Evolutionary conservation across 202 grass and related monocot genomes (phyloP).

Genomic region (Brachypodium distachyon): DNA sequence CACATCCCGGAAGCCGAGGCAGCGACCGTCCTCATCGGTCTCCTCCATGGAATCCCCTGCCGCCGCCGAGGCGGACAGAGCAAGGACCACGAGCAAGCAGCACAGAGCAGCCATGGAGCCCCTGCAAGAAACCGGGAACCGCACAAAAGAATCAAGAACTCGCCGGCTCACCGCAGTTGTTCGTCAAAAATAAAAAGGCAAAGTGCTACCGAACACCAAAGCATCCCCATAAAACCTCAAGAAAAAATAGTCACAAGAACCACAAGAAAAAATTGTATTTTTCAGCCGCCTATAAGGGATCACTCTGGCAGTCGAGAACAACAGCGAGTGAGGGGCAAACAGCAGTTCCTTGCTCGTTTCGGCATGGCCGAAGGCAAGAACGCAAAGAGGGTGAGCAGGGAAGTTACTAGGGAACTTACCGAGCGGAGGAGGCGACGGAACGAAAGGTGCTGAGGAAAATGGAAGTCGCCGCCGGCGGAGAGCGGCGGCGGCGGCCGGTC

Average conservation of each 20-base stretch:
- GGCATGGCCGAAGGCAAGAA: slow-evolving; percentile 5
- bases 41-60: slow-evolving; percentile 8
- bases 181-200: slow-evolving; percentile 25
- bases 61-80: slow-evolving; percentile 5
- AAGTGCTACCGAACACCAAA: slow-evolving; percentile 7
- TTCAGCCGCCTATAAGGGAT: slow-evolving; percentile 15
- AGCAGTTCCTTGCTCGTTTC: slow-evolving; percentile 9
- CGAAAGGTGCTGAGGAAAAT: neutral
- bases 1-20: slow-evolving; percentile 48
- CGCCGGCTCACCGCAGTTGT: neutral
- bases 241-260: neutral
- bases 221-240: slow-evolving; percentile 11
- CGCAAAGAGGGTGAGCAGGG: neutral
- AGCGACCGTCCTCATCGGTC: slow-evolving; percentile 14
- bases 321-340: neutral
- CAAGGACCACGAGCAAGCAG: slow-evolving; percentile 14
- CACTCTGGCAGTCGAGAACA: neutral
- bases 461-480: neutral
- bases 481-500: slow-evolving; percentile 18
- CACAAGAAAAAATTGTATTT: neutral
- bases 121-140: slow-evolving; percentile 23
- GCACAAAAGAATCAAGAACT: slow-evolving; percentile 19
- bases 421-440: neutral
- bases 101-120: slow-evolving; percentile 15
- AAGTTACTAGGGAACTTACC: slow-evolving; percentile 12